Conservation (phyloP, 352 stramenopile species). For the Saprolegnia diclina region DNA sequence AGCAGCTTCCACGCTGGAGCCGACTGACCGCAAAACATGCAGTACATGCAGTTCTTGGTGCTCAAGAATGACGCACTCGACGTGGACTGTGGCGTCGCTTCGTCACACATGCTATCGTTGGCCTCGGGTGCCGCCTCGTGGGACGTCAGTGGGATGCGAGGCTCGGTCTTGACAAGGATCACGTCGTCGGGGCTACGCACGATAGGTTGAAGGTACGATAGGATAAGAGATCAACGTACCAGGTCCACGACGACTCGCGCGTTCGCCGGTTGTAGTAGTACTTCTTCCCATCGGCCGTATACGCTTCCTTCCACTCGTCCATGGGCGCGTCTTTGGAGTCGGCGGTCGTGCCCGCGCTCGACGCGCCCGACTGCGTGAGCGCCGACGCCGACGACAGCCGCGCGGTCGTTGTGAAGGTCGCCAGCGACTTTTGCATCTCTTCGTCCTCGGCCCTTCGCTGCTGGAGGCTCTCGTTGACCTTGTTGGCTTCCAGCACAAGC, state of each 20-base stretch:
- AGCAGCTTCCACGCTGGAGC: conserved; percentile 35
- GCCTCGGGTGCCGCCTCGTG: conserved; percentile 1
- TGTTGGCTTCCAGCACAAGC: conserved; percentile 20
- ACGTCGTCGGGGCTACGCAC: conserved; percentile 17
- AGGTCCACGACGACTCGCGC: conserved; percentile 80
- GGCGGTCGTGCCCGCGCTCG: neutral
- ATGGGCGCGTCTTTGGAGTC: neutral
- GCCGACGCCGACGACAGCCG: conserved; percentile 7
- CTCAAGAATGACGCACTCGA: neutral
- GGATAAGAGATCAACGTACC: conserved; percentile 30
- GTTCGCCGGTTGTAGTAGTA: conserved; percentile 87
- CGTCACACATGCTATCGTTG: conserved; percentile 32
- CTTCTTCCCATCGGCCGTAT: conserved; percentile 75
- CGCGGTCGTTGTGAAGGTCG: conserved; percentile 7
- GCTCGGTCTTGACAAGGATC: conserved; percentile 15
- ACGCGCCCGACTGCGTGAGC: neutral
- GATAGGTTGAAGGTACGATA: neutral
- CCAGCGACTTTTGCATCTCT: conserved; percentile 24
- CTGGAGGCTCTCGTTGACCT: conserved; percentile 24
- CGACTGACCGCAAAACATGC: conserved; percentile 61
- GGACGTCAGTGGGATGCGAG: neutral
- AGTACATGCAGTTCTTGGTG: conserved; percentile 49
- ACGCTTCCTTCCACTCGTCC: conserved; percentile 78
- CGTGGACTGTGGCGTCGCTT: neutral
- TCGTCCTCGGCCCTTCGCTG: conserved; percentile 21